phyloP scores from a whole-genome alignment of 257 asterid genomes.

The Osmanthus fragrans region DNA sequence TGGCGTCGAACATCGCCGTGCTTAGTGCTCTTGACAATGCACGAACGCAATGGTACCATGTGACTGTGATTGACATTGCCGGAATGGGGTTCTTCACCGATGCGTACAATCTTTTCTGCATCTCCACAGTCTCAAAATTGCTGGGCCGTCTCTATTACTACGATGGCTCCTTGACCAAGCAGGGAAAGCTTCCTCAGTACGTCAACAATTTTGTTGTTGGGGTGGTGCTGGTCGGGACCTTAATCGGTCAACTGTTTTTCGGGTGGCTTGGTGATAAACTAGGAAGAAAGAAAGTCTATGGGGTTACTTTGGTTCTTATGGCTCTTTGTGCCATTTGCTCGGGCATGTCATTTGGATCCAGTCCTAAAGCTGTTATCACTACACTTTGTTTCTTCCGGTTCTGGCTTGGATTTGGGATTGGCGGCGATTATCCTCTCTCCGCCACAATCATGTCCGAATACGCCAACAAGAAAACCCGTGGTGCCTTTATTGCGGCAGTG shows the following conservation, averaged over 20 bases:
- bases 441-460: constrained; percentile 46
- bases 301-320: constrained; percentile 37
- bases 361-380: constrained; percentile 28
- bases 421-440: constrained; percentile 45
- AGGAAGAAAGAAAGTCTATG: constrained; percentile 40
- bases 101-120: constrained; percentile 42
- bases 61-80: constrained; percentile 36
- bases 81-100: constrained; percentile 48
- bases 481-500: constrained; percentile 42
- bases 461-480: constrained; percentile 41
- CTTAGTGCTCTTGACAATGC: constrained; percentile 41
- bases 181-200: constrained; percentile 34
- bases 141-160: constrained; percentile 40
- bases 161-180: constrained; percentile 19
- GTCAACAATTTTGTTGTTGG: constrained; percentile 36
- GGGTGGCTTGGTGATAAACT: constrained; percentile 37
- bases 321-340: constrained; percentile 34
- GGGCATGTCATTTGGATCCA: constrained; percentile 38
- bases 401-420: constrained; percentile 47
- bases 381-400: constrained; percentile 40
- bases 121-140: constrained; percentile 34
- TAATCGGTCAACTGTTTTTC: constrained; percentile 34
- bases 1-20: constrained; percentile 34
- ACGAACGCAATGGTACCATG: constrained; percentile 36
- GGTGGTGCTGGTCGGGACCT: constrained; percentile 39